Evolutionary conservation across 176 grass and related monocot genomes (phyloP), one percentile per base, ranked within the genome.

Genomic region (Secale cereale): DNA sequence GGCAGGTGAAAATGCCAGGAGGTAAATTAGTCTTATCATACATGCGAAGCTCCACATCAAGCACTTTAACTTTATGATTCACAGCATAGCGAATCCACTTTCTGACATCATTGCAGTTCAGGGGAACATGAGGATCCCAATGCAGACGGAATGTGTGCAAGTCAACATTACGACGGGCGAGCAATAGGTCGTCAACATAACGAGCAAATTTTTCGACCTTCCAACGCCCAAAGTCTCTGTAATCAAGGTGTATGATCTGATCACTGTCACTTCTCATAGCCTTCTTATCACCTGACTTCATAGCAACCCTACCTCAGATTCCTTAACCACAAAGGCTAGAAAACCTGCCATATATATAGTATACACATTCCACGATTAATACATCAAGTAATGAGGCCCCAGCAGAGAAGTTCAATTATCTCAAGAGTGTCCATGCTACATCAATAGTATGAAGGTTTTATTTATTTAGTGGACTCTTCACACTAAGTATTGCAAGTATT

Each of bases 61-160:
- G 79, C 32, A 87, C 79, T 77, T 87, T 68, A 36, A 87, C 86
- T 2, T 76, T 76, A 46, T 87, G 86, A 28, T 77, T 87, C 46
- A 87, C 70, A 2, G 61, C 86, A 19, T 87, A 87, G 17, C 10
- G 4, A 23, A 87, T 82, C 85, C 85, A 87, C 26, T 6, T 65
- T 63, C 61, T 76, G 39, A 87, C 45, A 25, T 81, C 45, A 13
- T 57, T 82, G 61, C 15, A 87, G 71, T 82, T 77, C 36, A 86
- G 37, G 66, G 9, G 36, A 72, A 35, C 25, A 60, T 35, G 2
- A 79, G 1, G 2, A 29, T 75, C 11, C 70, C n/a, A 83, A 25
- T 71, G 65, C n/a, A 88, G 16, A 13, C 48, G 39, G 69, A 88
- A 88, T 28, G 74, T 78, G 28, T 83, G 74, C 74, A 78, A 20